Evolutionary conservation across 371 early-diverging fungal genomes (phyloP).

Genomic region (Haplosporangium sp.): DNA sequence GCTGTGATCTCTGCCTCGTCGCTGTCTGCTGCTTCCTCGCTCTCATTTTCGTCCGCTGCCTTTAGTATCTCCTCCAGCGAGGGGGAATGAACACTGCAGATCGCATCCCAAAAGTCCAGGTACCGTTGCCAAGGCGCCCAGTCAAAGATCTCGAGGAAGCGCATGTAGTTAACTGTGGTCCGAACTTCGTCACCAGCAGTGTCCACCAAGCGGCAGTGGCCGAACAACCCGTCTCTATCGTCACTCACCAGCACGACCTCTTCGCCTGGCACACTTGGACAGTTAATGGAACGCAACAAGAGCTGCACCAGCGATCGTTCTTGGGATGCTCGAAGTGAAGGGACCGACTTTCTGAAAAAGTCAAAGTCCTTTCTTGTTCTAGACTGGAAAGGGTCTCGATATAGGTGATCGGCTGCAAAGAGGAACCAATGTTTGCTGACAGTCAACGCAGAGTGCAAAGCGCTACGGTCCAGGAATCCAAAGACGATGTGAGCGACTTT

Average conservation of each 20-base stretch:
- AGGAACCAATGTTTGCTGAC: constrained; percentile 24
- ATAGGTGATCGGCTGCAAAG: constrained; percentile 4
- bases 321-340: neutral
- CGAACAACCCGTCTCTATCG: neutral
- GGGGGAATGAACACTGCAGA: too few relatives aligned
- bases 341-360: neutral
- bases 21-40: neutral
- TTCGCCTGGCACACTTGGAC: constrained; percentile 28
- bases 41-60: neutral
- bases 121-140: constrained; percentile 34
- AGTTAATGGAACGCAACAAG: constrained; percentile 15
- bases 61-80: neutral
- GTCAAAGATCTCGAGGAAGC: constrained; percentile 24
- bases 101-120: constrained; percentile 16
- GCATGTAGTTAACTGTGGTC: constrained; percentile 22
- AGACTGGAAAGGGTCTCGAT: constrained; percentile 19
- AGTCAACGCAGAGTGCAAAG: constrained; percentile 14
- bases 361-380: neutral
- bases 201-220: neutral
- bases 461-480: constrained; percentile 2
- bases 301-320: constrained; percentile 20
- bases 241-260: constrained; percentile 4
- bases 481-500: constrained; percentile 7
- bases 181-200: constrained; percentile 4
- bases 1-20: neutral